A percentile compares a stretch with the other conserved stretches of the same genome.
Evolutionary conservation across 495 filamentous ascomycete genomes (phyloP).

Genomic region (Penicillium flavigenum): DNA sequence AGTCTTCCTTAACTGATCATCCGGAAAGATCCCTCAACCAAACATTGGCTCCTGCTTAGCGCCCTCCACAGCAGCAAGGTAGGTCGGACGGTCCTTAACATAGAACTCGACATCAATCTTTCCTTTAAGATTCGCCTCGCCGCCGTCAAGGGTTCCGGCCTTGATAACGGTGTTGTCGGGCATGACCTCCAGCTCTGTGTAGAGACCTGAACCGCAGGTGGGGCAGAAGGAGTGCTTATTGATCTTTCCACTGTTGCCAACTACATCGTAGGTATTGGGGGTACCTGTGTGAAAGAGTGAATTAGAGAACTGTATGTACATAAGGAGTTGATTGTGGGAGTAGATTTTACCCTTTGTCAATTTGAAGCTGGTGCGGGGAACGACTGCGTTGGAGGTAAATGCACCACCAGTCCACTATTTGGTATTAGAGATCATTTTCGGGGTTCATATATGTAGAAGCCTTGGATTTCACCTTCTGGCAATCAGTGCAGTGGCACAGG

Average conservation of each 20-base stretch:
- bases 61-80: constrained; percentile 35
- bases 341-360: constrained; percentile 39
- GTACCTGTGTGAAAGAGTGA: constrained; percentile 23
- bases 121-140: constrained; percentile 32
- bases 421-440: neutral
- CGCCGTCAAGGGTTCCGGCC: constrained; percentile 42
- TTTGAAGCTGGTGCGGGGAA: constrained; percentile 41
- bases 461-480: constrained; percentile 40
- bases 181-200: constrained; percentile 49
- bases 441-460: neutral
- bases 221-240: constrained; percentile 53
- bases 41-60: constrained; percentile 44
- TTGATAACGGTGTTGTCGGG: constrained; percentile 46
- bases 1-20: neutral
- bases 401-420: constrained; percentile 47
- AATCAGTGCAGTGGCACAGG: constrained; percentile 51
- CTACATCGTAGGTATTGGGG: constrained; percentile 37
- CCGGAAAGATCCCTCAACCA: constrained; percentile 5
- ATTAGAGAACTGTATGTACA: neutral
- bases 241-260: constrained; percentile 43
- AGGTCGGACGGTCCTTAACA: constrained; percentile 41
- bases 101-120: constrained; percentile 50
- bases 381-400: constrained; percentile 50
- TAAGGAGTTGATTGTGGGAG: neutral
- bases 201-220: constrained; percentile 44